Evolutionary conservation across 2,329 filamentous ascomycete genomes (phyloP).

Genomic region (Tolypocladium guangdongense): DNA sequence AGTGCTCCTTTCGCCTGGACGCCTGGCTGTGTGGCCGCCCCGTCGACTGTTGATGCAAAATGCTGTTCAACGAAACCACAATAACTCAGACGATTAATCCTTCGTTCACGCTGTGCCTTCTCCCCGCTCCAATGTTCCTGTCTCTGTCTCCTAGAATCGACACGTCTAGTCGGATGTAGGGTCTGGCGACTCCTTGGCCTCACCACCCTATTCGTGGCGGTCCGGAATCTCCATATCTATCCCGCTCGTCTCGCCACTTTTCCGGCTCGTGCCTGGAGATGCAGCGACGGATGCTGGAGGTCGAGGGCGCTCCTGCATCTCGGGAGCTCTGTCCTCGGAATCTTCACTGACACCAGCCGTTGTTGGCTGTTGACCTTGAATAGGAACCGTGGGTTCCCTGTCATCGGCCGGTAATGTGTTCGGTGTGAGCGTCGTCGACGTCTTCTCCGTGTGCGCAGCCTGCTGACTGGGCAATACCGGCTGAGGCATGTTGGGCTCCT

Average conservation of each 20-base stretch:
- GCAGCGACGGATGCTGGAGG: slow-evolving; percentile 14
- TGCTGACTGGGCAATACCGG: slow-evolving; percentile 5
- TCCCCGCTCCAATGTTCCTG: neutral
- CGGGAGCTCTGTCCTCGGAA: slow-evolving; percentile 18
- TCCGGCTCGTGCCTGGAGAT: slow-evolving; percentile 8
- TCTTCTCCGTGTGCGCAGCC: slow-evolving; percentile 9
- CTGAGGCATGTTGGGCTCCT: slow-evolving; percentile 5
- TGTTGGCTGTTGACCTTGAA: neutral
- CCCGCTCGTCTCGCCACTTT: slow-evolving; percentile 10
- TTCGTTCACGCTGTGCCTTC: neutral
- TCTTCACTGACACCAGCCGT: neutral
- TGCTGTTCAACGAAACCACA: neutral
- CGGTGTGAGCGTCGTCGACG: slow-evolving; percentile 15
- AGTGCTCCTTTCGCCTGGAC: neutral
- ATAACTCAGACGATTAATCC: no score
- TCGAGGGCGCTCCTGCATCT: slow-evolving; percentile 33
- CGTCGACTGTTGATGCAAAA: neutral
- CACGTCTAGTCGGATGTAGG: neutral
- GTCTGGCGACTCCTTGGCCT: neutral
- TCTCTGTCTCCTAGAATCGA: neutral
- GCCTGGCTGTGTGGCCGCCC: neutral
- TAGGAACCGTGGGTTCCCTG: slow-evolving; percentile 2
- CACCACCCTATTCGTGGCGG: slow-evolving; percentile 3
- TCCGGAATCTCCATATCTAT: slow-evolving; percentile 29
- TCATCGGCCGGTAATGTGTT: slow-evolving; percentile 13